Base-by-base conservation (phyloP, 371 early-diverging fungal species). In the Choanephora cucurbitarum region DNA sequence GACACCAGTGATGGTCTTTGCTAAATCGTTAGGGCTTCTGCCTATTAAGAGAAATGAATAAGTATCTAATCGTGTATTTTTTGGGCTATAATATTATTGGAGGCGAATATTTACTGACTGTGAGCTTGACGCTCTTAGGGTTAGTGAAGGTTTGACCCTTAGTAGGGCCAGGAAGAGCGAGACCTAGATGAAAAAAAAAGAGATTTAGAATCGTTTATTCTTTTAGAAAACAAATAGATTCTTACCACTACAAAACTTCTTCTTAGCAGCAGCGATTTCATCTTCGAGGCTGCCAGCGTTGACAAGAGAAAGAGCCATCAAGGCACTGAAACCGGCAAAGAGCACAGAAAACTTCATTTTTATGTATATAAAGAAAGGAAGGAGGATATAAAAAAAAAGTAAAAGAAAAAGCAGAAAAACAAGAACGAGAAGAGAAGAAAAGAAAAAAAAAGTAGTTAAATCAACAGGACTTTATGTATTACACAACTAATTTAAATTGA, bases 171-270 rank as follows among this genome's bases (percentile, higher is more conserved):
- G 71, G 55, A 41, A 78, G 60, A 28, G 56, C 53, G 34, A 75
- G 66, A 58, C 67, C 67, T 67, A 32, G 28, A 28, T 28, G 28
- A 33, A 18, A 9, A 21, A 17, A 44, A 15, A 44, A 10, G 5
- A 21, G n/a, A 10, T 13, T 15, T 24, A 21, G 6, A 24, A 14
- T 46, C 24, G 1, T 23, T 24, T 46, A 23, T 8, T 46, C 6
- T 19, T 23, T 14, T 37, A 3, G 43, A 14, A 5, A 17, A 10
- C 6, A 2, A 43, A 6, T 13, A 22, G 43, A 23, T 3, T 28
- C 32, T 58, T 71, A 66, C 79, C 79, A 44, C 70, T 57, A 58
- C 79, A 78, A 58, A 73, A 78, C 52, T 78, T 78, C 61, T 78
- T 70, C 18, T 51, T 44, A n/a, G 79, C 79, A 28, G 44, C 39